phyloP scores from a whole-genome alignment of 345 rosid species.

The Rubroshorea leprosula region DNA sequence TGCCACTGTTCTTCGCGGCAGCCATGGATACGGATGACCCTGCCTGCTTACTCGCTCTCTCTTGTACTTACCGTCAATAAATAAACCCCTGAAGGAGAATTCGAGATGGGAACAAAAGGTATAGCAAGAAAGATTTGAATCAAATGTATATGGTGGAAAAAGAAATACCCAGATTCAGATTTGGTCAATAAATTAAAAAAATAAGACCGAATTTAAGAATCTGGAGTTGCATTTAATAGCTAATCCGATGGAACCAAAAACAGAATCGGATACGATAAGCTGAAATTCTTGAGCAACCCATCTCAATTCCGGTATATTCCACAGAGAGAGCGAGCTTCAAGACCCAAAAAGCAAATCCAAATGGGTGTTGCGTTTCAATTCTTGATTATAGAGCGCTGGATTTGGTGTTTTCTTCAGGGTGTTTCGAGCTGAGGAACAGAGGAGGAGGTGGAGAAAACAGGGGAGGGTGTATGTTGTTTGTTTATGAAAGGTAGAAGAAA shows the following conservation, averaged over 20 bases:
- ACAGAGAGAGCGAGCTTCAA: constrained; percentile 32
- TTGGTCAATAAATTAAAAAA: constrained; percentile 21
- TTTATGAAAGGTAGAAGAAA: background rate
- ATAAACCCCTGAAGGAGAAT: too few relatives aligned
- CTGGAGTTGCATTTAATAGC: constrained; percentile 18
- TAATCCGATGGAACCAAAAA: constrained; percentile 34
- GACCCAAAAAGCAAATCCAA: constrained; percentile 2
- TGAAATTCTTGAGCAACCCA: constrained; percentile 25
- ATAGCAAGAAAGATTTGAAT: constrained; percentile 25
- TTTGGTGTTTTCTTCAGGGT: background rate
- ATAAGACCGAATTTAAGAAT: constrained; percentile 23
- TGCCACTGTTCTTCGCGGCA: constrained; percentile 41
- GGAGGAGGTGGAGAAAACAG: constrained; percentile 5
- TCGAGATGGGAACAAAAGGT: too few relatives aligned
- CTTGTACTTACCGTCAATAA: background rate
- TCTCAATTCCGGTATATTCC: constrained; percentile 9
- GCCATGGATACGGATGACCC: constrained; percentile 22
- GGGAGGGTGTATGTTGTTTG: constrained; percentile 1
- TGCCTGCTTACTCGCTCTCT: constrained; percentile 33
- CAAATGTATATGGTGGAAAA: constrained; percentile 13
- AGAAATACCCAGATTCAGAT: constrained; percentile 27
- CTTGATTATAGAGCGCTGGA: background rate
- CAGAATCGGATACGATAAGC: constrained; percentile 41
- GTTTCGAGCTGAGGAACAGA: background rate
- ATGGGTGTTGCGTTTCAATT: background rate